Evolutionary conservation across 2,329 filamentous ascomycete genomes (phyloP).

Genomic region (Ampelomyces quisqualis): DNA sequence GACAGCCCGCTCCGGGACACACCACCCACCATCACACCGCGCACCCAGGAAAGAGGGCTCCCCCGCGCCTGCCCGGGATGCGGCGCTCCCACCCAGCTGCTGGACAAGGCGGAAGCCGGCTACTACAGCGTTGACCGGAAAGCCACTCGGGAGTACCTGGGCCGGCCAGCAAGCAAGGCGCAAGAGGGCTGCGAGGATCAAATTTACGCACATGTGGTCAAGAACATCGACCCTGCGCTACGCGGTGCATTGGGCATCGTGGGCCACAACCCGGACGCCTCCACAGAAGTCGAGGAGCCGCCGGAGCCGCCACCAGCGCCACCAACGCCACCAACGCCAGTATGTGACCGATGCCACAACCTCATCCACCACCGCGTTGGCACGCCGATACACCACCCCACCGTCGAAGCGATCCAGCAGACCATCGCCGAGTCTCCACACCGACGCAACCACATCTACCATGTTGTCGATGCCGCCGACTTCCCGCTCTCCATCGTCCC

Average conservation of each 20-base stretch:
- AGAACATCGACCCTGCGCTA: constrained; percentile 30
- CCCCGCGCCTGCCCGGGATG: constrained; percentile 63
- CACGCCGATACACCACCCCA: constrained; percentile 74
- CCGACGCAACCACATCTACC: constrained; percentile 91
- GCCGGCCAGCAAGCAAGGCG: constrained; percentile 23
- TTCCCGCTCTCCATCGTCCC: constrained; percentile 93
- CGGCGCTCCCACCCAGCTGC: constrained; percentile 60
- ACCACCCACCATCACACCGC: background rate
- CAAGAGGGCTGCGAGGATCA: constrained; percentile 32
- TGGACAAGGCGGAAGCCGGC: constrained; percentile 57
- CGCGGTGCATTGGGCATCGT: constrained; percentile 35
- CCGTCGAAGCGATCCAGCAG: constrained; percentile 74
- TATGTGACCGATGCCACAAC: constrained; percentile 87
- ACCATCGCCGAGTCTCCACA: constrained; percentile 87
- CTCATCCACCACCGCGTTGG: constrained; percentile 74
- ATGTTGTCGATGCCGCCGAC: constrained; percentile 91
- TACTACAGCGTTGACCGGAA: constrained; percentile 57
- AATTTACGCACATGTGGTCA: constrained; percentile 40
- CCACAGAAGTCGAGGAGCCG: constrained; percentile 5
- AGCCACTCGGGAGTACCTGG: constrained; percentile 47
- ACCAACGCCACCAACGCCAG: too few species aligned
- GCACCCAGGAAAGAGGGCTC: constrained; percentile 31
- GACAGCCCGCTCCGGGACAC: constrained; percentile 1
- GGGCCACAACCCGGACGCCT: constrained; percentile 16
- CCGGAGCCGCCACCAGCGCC: constrained; percentile 1